Percentiles rank a stretch among this genome's conserved stretches.
phyloP scores from a whole-genome alignment of 495 filamentous ascomycete species.

The Cercophora sp. region DNA sequence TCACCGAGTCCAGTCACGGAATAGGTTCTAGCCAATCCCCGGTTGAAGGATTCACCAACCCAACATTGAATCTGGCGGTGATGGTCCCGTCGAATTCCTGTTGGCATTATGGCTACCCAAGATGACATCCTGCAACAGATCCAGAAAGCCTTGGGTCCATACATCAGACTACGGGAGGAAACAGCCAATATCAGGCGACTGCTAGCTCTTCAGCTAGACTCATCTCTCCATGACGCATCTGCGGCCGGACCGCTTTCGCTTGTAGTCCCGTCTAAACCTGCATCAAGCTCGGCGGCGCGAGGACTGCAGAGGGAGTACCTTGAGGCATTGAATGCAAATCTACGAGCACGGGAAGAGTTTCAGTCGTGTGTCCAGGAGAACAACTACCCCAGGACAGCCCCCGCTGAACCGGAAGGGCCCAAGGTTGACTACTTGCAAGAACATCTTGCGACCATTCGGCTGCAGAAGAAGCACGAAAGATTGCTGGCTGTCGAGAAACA shows the following conservation, averaged over 20 bases:
- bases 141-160: conserved; percentile 31
- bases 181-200: conserved; percentile 38
- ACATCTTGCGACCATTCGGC: conserved; percentile 44
- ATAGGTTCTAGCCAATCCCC: too few relatives aligned
- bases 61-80: too few relatives aligned
- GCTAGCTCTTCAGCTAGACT: conserved; percentile 35
- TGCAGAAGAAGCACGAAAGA: conserved; percentile 53
- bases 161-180: conserved; percentile 42
- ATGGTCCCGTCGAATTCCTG: neutral
- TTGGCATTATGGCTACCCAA: conserved; percentile 4
- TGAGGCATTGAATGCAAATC: conserved; percentile 55
- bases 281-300: conserved; percentile 18
- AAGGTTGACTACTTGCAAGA: conserved; percentile 37
- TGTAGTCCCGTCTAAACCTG: conserved; percentile 25
- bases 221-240: conserved; percentile 28
- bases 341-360: conserved; percentile 50
- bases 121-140: conserved; percentile 20
- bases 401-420: neutral
- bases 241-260: conserved; percentile 36
- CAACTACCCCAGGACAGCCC: neutral
- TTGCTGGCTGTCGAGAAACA: conserved; percentile 46
- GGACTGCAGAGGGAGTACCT: conserved; percentile 51
- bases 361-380: conserved; percentile 26
- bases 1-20: too few relatives aligned
- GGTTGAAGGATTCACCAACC: too few relatives aligned